Evolutionary conservation across 306 rosid genomes (phyloP).

Genomic region (Citrullus mucosospermus): DNA sequence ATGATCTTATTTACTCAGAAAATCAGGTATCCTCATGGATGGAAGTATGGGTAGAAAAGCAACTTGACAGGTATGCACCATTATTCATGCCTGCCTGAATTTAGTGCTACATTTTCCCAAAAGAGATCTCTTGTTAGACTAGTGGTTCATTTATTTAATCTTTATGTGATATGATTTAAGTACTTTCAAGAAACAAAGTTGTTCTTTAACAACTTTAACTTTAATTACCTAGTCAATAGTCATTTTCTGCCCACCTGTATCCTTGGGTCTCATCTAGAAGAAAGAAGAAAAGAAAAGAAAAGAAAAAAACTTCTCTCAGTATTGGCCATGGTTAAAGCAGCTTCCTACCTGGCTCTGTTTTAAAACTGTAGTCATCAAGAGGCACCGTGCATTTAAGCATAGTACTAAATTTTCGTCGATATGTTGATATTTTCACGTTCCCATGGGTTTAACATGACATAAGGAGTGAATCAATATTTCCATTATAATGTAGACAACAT

Average conservation of each 20-base stretch:
- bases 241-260: neutral
- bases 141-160: neutral
- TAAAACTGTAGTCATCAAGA: neutral
- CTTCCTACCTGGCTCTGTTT: neutral
- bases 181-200: neutral
- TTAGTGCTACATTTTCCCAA: neutral
- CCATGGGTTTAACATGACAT: too few species aligned
- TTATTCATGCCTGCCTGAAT: neutral
- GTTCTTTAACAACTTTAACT: neutral
- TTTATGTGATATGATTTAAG: neutral
- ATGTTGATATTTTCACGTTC: too few species aligned
- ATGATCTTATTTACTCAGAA: constrained; percentile 76
- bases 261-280: neutral
- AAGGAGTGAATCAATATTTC: too few species aligned
- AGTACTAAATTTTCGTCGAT: too few species aligned
- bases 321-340: neutral
- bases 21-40: constrained; percentile 78
- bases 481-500: too few species aligned
- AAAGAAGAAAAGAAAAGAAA: neutral
- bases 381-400: neutral
- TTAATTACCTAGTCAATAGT: neutral
- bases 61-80: constrained; percentile 41
- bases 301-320: neutral
- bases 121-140: neutral
- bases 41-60: constrained; percentile 90